Percentiles rank a stretch among this genome's conserved stretches.
These are phyloP conservation scores for Prunus mira DNA, from an alignment of 306 rosid species.

Conservation along the genomic window DNA sequence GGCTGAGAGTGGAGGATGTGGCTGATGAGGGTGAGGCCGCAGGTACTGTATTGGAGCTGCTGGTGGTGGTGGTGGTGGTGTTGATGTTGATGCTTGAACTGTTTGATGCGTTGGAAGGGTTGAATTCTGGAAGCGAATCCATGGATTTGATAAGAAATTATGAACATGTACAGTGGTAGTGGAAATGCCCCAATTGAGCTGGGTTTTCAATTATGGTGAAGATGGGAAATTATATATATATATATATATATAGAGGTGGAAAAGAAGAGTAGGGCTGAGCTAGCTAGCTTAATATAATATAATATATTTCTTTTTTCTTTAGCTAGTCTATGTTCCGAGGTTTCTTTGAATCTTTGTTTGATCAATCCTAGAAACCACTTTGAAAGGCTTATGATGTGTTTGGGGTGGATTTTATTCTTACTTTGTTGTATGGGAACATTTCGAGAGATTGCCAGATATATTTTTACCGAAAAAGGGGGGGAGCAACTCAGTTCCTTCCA, in stretches of 20 bases:
- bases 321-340: constrained; percentile 19
- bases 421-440: constrained; percentile 31
- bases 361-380: constrained; percentile 51
- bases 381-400: constrained; percentile 33
- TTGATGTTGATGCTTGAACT: constrained; percentile 13
- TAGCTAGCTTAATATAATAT: background rate
- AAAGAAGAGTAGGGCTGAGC: background rate
- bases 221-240: background rate
- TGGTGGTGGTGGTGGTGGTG: background rate
- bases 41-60: background rate
- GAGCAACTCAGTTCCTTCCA: constrained; percentile 20
- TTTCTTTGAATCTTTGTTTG: constrained; percentile 38
- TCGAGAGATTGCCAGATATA: constrained; percentile 20
- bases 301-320: background rate
- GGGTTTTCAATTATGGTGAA: background rate
- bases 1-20: constrained; percentile 40
- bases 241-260: background rate
- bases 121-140: constrained; percentile 55
- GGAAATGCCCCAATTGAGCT: background rate
- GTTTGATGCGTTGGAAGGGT: constrained; percentile 26
- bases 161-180: background rate
- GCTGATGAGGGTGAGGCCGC: constrained; percentile 6
- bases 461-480: constrained; percentile 25
- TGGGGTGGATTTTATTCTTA: constrained; percentile 25
- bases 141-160: constrained; percentile 19